A percentile compares a stretch with the other conserved stretches of the same genome.
Evolutionary conservation across 192 early-diverging fungal species (phyloP).

Genomic region (Geranomyces variabilis): DNA sequence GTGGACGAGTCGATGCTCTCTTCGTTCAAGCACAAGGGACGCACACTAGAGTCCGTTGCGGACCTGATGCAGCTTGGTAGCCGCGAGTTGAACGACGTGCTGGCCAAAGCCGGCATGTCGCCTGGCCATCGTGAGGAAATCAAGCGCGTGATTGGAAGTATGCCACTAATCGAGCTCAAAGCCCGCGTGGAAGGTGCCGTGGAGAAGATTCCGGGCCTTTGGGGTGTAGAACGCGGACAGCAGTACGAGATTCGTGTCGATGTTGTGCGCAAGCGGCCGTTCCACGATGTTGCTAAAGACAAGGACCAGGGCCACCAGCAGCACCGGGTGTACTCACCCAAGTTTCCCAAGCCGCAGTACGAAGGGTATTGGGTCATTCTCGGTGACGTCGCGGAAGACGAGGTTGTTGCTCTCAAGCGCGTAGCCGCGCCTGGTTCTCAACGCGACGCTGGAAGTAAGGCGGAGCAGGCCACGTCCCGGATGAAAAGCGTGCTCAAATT

Average conservation of each 20-base stretch:
- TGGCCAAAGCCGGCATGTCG: constrained; percentile 18
- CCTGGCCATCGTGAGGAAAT: constrained; percentile 30
- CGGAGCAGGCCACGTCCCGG: constrained; percentile 34
- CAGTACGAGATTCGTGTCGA: constrained; percentile 45
- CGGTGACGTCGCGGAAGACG: constrained; percentile 64
- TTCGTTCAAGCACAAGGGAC: constrained; percentile 12
- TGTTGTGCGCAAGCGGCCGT: constrained; percentile 30
- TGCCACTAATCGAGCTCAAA: constrained; percentile 40
- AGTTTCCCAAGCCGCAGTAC: constrained; percentile 89
- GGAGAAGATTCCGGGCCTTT: constrained; percentile 39
- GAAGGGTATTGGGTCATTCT: constrained; percentile 94
- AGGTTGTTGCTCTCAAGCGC: constrained; percentile 80
- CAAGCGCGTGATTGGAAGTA: constrained; percentile 32
- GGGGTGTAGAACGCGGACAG: constrained; percentile 45
- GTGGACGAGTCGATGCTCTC: constrained; percentile 38
- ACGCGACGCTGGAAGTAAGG: not conserved
- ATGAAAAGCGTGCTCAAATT: constrained; percentile 59
- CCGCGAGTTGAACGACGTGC: constrained; percentile 23
- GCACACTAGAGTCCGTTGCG: not conserved
- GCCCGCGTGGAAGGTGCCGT: constrained; percentile 26
- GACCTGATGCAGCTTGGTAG: constrained; percentile 20
- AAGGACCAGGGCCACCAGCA: not conserved
- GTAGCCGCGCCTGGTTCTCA: constrained; percentile 60
- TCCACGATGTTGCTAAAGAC: not conserved
- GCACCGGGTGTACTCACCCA: constrained; percentile 73